Evolutionary conservation across 371 early-diverging fungal species (phyloP).

Genomic region (Antonospora locustae): DNA sequence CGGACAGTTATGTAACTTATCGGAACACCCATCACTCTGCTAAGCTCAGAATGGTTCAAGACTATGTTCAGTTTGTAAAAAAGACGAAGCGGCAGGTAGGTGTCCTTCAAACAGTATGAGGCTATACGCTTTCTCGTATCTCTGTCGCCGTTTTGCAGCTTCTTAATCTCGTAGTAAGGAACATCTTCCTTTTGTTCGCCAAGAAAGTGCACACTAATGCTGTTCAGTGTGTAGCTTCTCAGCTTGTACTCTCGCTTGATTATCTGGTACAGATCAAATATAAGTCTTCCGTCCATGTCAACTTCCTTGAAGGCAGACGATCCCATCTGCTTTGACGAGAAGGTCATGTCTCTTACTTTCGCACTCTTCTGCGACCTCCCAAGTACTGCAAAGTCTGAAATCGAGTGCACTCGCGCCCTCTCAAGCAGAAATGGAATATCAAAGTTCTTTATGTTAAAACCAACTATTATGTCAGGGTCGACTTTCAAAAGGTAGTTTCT

Average conservation of each 20-base stretch:
- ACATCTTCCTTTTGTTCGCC: constrained; percentile 99
- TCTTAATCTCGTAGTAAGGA: constrained; percentile 86
- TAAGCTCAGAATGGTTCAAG: constrained; percentile 94
- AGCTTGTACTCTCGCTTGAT: constrained; percentile 91
- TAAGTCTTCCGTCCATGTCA: constrained; percentile 79
- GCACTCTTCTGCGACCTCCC: constrained; percentile 58
- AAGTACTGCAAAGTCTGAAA: constrained; percentile 63
- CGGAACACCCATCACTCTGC: constrained; percentile 81
- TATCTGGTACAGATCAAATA: constrained; percentile 80
- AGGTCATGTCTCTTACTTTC: constrained; percentile 66
- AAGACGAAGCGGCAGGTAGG: constrained; percentile 79
- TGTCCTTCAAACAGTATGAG: constrained; percentile 93
- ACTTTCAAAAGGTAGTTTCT: constrained; percentile 53
- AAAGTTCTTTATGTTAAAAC: constrained; percentile 93
- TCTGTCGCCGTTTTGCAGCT: constrained; percentile 75
- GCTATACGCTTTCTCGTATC: constrained; percentile 90
- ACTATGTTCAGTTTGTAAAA: constrained; percentile 88
- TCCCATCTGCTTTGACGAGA: constrained; percentile 78
- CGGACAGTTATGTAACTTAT: constrained; percentile 82
- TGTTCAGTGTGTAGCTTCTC: constrained; percentile 84
- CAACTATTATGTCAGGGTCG: constrained; percentile 93
- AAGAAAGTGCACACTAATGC: constrained; percentile 85
- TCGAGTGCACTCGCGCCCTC: constrained; percentile 65
- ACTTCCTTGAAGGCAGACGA: constrained; percentile 70
- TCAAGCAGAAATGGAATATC: constrained; percentile 92